Base-by-base conservation (phyloP, 1,284 basidiomycete species). In the Malassezia caprae region DNA sequence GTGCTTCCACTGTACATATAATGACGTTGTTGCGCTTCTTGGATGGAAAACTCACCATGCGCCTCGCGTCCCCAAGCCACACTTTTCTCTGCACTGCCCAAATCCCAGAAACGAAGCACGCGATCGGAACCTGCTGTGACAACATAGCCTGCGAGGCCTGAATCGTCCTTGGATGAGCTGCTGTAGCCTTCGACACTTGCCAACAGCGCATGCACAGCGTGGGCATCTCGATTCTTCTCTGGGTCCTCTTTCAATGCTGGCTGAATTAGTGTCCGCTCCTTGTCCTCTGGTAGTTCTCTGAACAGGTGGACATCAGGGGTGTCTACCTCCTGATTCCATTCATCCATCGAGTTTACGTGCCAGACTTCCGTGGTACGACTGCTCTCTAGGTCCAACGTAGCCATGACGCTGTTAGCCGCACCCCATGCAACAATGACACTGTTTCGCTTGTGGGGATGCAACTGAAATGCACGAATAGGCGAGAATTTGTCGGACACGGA, bases 61-160 rank as follows among this genome's bases (percentile, higher is more conserved):
- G 28, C 40, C 15, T 42, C 3, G 0, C 54, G 42, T 11, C 63
- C 62, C 6, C 68, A 54, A 2, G 56, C 58, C 0, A 58, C 35
- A 13, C 41, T 77, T 73, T 50, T 86, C 58, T 89, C 87, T 23
- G 83, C 75, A 60, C 79, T 58, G 5, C 67, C 74, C 44, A 93
- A 76, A 73, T 93, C 88, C 88, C 87, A 90, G 58, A 88, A 79
- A 8, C 86, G 80, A 42, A 93, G 78, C 64, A 82, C 83, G 35
- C 83, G 80, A 71, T 93, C 89, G 61, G 88, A 85, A 0, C 87
- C 90, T 0, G 84, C 88, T 37, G 81, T 86, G 34, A 90, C 76
- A 75, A 89, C 79, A 68, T 84, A 91, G 1, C 87, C 89, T 21
- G 44, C 78, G 62, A 67, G 65, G 19, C 23, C 23, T 23, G 28